Conservation (phyloP, 306 rosid species). For the Lathyrus tuberosus region DNA sequence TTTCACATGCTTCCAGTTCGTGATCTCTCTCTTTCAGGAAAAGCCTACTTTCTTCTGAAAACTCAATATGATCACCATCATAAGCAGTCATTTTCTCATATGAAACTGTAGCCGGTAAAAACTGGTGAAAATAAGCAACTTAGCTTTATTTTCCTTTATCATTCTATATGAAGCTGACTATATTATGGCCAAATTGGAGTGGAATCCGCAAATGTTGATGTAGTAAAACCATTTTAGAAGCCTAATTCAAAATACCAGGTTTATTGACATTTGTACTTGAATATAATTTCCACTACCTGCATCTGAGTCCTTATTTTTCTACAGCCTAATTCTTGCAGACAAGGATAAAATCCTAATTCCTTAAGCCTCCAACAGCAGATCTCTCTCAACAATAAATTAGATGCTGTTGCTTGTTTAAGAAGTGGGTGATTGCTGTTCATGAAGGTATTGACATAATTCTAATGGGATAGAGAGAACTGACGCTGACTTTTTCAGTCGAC, state of each 20-base stretch:
- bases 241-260: background rate
- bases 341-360: conserved; percentile 21
- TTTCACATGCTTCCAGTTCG: too few relatives aligned
- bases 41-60: too few relatives aligned
- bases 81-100: too few relatives aligned
- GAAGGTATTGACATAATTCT: conserved; percentile 12
- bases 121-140: background rate
- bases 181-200: conserved; percentile 3
- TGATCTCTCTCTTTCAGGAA: too few relatives aligned
- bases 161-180: conserved; percentile 6
- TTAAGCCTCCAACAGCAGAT: background rate
- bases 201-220: background rate
- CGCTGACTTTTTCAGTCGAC: conserved; percentile 10
- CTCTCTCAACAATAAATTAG: background rate
- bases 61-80: too few relatives aligned
- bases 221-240: conserved; percentile 4
- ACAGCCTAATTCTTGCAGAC: background rate
- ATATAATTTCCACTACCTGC: conserved; percentile 14
- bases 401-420: conserved; percentile 8
- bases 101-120: too few relatives aligned
- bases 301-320: conserved; percentile 2
- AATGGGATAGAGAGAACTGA: conserved; percentile 4
- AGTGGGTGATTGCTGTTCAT: conserved; percentile 7
- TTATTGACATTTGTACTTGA: background rate
- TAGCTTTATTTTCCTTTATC: conserved; percentile 1